Evolutionary conservation across 2,329 filamentous ascomycete genomes (phyloP).

Genomic region (Sporothrix inflata): DNA sequence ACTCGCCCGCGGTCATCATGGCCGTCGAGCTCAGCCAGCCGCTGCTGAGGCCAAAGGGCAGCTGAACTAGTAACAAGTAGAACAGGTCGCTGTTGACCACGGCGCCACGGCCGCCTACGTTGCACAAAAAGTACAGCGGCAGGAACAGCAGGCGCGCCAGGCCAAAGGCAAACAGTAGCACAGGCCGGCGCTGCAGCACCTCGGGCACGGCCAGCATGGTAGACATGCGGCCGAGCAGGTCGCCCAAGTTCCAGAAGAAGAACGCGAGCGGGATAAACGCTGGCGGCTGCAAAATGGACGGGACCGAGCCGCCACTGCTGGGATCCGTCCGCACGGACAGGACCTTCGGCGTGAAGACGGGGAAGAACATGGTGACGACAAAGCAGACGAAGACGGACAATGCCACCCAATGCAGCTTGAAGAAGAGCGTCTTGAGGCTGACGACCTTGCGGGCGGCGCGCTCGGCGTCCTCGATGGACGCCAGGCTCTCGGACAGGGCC

Average conservation of each 20-base stretch:
- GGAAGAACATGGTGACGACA: constrained; percentile 87
- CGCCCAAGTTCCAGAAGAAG: constrained; percentile 90
- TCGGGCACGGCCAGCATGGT: constrained; percentile 57
- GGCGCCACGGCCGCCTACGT: constrained; percentile 76
- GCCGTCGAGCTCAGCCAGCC: constrained; percentile 84
- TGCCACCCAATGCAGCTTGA: constrained; percentile 78
- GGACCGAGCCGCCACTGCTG: not conserved
- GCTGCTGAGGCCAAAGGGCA: constrained; percentile 81
- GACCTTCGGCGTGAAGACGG: constrained; percentile 81
- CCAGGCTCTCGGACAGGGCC: constrained; percentile 54
- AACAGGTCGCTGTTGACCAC: constrained; percentile 79
- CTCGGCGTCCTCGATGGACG: constrained; percentile 57
- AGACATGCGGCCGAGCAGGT: constrained; percentile 74
- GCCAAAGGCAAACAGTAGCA: constrained; percentile 67
- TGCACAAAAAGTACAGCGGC: constrained; percentile 88
- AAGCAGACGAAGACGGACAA: constrained; percentile 82
- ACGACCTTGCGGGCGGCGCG: constrained; percentile 54
- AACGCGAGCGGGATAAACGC: constrained; percentile 90
- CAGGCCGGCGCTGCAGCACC: constrained; percentile 66
- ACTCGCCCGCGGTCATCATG: constrained; percentile 88
- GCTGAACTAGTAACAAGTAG: constrained; percentile 81
- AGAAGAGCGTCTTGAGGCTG: constrained; percentile 66
- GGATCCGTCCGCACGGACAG: constrained; percentile 50
- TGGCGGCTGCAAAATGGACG: constrained; percentile 67
- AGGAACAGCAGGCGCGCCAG: constrained; percentile 71